Base-by-base conservation (phyloP, 1,284 basidiomycete species). In the Boletus mariae region DNA sequence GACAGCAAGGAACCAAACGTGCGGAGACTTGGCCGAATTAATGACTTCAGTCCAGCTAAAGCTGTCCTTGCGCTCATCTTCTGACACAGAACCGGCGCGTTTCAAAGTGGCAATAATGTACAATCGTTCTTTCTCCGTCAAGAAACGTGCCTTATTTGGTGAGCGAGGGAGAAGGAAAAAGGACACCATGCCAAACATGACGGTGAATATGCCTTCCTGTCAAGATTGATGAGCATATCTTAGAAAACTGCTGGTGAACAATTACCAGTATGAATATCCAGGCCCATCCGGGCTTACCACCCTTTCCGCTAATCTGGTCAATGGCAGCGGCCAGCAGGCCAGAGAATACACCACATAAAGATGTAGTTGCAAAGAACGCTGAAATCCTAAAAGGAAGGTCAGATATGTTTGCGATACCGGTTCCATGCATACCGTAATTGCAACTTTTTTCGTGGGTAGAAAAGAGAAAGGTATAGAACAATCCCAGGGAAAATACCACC, bases 401-500 rank as follows among this genome's bases (percentile, higher is more conserved):
- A 45, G 38, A 23, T 23, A 13, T 13, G 20, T 41, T 25, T 25
- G 12, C 7, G 38, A 20, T 5, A 23, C 1, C 44, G 7, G 43
- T 6, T 28, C 26, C 3, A 34, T 31, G 59, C 72, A 38, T 62
- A 80, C 78, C 80, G 76, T 59, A 80, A 65, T 56, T 86, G 80
- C 35, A 87, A 67, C 63, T 71, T 72, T 59, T 79, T 67, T 41
- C 85, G 72, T 42, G 83, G 77, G 66, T 83, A 84, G 71, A 87
- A 80, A 54, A 67, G 76, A 1, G 75, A 83, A 31, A 79, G 74
- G 61, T 84, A 86, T 2, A 86, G 70, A 20, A 79, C 74, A 23
- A 84, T 74, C 1, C 80, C 80, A 15, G 84, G 82, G 47, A 80
- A 74, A 2, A 85, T 71, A 23, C 81, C 82, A 47, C 83, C 80